Evolutionary conservation across 176 grass and related monocot genomes (phyloP).

Genomic region (Musa schizocarpa): DNA sequence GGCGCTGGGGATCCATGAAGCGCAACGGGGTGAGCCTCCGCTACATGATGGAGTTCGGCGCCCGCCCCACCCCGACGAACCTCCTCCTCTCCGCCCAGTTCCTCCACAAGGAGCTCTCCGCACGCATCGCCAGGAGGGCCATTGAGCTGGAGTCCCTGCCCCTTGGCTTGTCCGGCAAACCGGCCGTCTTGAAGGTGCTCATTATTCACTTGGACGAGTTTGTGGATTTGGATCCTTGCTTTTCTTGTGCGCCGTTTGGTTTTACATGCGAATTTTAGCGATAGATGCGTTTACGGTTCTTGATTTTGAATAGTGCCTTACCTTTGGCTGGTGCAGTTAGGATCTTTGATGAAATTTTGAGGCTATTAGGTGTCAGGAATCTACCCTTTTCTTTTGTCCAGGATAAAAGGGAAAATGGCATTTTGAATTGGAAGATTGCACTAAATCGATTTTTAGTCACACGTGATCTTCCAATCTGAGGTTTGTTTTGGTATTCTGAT

Average conservation of each 20-base stretch:
- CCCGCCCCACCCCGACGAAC: conserved; percentile 44
- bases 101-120: conserved; percentile 76
- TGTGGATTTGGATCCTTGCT: background rate
- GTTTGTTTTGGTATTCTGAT: background rate
- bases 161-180: conserved; percentile 67
- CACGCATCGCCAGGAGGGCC: conserved; percentile 69
- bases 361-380: background rate
- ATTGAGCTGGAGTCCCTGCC: conserved; percentile 66
- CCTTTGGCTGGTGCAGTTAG: background rate
- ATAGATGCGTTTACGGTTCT: background rate
- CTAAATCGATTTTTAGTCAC: background rate
- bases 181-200: conserved; percentile 67
- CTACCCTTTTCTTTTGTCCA: background rate
- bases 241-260: background rate
- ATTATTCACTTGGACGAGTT: too few relatives aligned
- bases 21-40: conserved; percentile 74
- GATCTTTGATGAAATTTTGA: background rate
- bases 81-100: conserved; percentile 87
- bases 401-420: too few relatives aligned
- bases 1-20: conserved; percentile 75
- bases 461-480: background rate
- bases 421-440: background rate
- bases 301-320: background rate
- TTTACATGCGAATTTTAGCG: background rate
- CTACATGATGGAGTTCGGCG: conserved; percentile 99